These are phyloP conservation scores for Dalechampia spathulata DNA, from an alignment of 441 rosid genomes.

Conservation along the genomic window DNA sequence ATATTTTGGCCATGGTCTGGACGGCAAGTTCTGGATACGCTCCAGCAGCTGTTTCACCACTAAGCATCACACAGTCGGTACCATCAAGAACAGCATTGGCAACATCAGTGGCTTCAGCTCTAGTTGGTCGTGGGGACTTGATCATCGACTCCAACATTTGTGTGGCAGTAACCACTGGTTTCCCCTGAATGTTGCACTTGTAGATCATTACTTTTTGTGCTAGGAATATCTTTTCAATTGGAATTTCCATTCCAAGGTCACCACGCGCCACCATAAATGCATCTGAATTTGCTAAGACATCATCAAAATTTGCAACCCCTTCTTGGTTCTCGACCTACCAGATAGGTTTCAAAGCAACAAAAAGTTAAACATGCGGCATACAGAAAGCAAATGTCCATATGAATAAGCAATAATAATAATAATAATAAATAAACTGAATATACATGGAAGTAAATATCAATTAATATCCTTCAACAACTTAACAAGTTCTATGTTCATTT, in stretches of 20 bases:
- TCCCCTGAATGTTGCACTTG: slow-evolving; percentile 89
- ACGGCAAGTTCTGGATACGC: slow-evolving; percentile 93
- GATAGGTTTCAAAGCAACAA: neutral
- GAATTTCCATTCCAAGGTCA: slow-evolving; percentile 98
- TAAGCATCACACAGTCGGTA: too few species aligned
- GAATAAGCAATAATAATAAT: too few species aligned
- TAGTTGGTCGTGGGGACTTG: slow-evolving; percentile 95
- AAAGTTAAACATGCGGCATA: neutral
- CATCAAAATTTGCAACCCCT: slow-evolving; percentile 91
- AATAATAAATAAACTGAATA: too few species aligned
- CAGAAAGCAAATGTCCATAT: slow-evolving; percentile 2
- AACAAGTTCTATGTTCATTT: neutral
- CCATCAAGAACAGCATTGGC: too few species aligned
- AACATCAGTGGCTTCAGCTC: too few species aligned
- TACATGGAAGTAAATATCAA: too few species aligned
- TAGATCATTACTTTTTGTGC: slow-evolving; percentile 96
- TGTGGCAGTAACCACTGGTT: too few species aligned
- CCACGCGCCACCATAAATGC: too few species aligned
- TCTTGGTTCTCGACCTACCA: slow-evolving; percentile 86
- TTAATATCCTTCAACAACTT: too few species aligned
- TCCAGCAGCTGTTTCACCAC: too few species aligned
- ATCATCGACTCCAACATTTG: too few species aligned
- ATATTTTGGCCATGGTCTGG: slow-evolving; percentile 80
- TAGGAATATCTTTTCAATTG: slow-evolving; percentile 85
- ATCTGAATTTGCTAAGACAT: slow-evolving; percentile 69